Percentiles rank a stretch among this genome's conserved stretches.
Conservation (phyloP, 2,329 filamentous ascomycete genomes). For the Dothideomycetidae sp. region DNA sequence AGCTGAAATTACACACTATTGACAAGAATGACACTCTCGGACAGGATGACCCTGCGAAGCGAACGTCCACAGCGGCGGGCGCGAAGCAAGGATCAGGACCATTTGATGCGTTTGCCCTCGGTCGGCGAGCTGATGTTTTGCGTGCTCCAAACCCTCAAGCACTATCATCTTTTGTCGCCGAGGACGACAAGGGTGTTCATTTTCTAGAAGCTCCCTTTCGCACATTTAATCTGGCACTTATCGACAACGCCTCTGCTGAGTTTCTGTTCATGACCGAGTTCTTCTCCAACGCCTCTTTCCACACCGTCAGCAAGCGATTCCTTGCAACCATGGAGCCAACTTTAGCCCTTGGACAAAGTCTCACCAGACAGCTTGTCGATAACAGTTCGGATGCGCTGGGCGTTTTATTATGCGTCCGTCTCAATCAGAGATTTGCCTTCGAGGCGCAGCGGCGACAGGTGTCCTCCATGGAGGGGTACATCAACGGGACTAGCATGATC, state of each 20-base stretch:
- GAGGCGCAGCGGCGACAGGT: conserved; percentile 84
- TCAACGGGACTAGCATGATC: conserved; percentile 90
- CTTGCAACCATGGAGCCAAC: conserved; percentile 80
- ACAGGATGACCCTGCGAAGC: conserved; percentile 46
- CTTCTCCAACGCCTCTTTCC: conserved; percentile 65
- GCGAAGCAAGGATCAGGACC: conserved; percentile 41
- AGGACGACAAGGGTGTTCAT: conserved; percentile 74
- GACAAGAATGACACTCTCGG: conserved; percentile 68
- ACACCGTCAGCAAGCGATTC: conserved; percentile 70
- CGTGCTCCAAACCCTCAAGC: conserved; percentile 60
- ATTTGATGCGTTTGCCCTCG: conserved; percentile 81
- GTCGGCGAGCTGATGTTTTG: conserved; percentile 70
- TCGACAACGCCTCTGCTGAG: conserved; percentile 89
- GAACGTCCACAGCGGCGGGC: conserved; percentile 38
- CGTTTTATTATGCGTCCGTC: conserved; percentile 73
- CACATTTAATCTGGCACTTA: conserved; percentile 83
- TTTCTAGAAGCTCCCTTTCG: conserved; percentile 84
- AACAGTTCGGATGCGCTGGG: conserved; percentile 74
- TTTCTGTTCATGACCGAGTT: conserved; percentile 88
- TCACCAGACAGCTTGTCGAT: conserved; percentile 64
- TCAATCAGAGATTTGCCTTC: conserved; percentile 91
- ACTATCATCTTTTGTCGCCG: conserved; percentile 74
- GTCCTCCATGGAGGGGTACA: conserved; percentile 75
- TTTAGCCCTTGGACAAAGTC: conserved; percentile 62
- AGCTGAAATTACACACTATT: conserved; percentile 66